A percentile compares a stretch with the other conserved stretches of the same genome.
These are phyloP conservation scores for Xylariaceae sp. DNA, from an alignment of 2,329 filamentous ascomycete species.

Conservation along the genomic window DNA sequence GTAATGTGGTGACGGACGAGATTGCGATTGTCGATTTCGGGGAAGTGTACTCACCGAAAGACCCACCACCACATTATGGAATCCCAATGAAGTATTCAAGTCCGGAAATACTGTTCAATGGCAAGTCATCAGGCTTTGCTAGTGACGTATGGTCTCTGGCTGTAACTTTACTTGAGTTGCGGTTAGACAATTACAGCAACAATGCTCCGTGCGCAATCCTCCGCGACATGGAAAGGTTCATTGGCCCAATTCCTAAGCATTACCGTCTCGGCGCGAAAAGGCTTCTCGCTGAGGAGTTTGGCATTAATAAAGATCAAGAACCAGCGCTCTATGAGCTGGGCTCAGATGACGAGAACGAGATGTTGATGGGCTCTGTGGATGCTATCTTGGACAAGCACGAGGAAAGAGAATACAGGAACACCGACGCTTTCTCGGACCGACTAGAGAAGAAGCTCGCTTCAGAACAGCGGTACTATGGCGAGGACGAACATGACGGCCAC, in stretches of 20 bases:
- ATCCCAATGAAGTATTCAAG: constrained; percentile 12
- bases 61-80: neutral
- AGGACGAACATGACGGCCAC: neutral
- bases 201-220: neutral
- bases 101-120: constrained; percentile 10
- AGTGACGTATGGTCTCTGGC: constrained; percentile 17
- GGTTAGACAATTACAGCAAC: neutral
- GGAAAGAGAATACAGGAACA: constrained; percentile 1
- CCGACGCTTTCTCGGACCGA: neutral
- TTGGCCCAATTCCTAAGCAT: neutral
- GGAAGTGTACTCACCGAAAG: constrained; percentile 3
- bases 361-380: constrained; percentile 3
- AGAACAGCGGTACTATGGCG: neutral
- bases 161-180: constrained; percentile 9
- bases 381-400: neutral
- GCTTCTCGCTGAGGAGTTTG: neutral
- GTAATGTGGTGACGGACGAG: constrained; percentile 6
- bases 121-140: neutral
- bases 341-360: neutral
- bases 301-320: neutral
- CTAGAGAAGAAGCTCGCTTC: constrained; percentile 3
- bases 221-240: constrained; percentile 1
- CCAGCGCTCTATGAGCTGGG: neutral
- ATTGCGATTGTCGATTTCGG: constrained; percentile 18
- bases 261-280: neutral